Evolutionary conservation across 495 filamentous ascomycete genomes (phyloP), one percentile per base, ranked within the genome.

Genomic region (Penicillium tannophilum): DNA sequence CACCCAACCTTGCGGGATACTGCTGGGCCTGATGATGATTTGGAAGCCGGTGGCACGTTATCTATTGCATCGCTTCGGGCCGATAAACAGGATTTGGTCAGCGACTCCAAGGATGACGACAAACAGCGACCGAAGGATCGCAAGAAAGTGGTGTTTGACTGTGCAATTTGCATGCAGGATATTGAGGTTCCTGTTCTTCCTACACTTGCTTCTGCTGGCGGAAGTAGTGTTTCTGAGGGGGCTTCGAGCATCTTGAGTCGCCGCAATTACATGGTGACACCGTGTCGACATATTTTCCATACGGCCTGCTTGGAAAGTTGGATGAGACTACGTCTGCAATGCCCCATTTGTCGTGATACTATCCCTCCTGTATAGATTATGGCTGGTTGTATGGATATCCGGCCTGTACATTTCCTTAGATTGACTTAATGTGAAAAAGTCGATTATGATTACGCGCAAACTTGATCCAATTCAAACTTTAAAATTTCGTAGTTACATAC

Each of bases 201-300:
- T 31, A 81, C 83, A 17, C 78, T 78, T 6, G 78, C 82, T 60
- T 77, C 75, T 23, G 69, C 72, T 16, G 70, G 68, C 56, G 70
- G 74, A 50, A 78, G 69, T 53, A 79, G 75, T 46, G 65, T 86
- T 73, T 67, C 76, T 10, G 85, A 86, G 12, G 85, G 86, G 19
- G 82, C 90, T 41, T 76, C 84, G 2, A 89, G 85, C 23, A 82
- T 96, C 52, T 79, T 97, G 56, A 89, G 88, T 24, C 79, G 93
- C 55, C 82, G 92, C 48, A 75, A 80, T 54, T 97, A 97, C 72
- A 98, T 98, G 94, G 91, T 98, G 24, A 98, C 94, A 53, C 93
- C 94, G 35, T 98, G 94, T 70, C 82, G 91, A 54, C 94, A 98
- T 77, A 93, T 97, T 24, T 98, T 98, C 69, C 94, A 98, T 69